Evolutionary conservation across 176 grass and related monocot genomes (phyloP), one percentile per base, ranked within the genome.

Genomic region (Oryza rufipogon): DNA sequence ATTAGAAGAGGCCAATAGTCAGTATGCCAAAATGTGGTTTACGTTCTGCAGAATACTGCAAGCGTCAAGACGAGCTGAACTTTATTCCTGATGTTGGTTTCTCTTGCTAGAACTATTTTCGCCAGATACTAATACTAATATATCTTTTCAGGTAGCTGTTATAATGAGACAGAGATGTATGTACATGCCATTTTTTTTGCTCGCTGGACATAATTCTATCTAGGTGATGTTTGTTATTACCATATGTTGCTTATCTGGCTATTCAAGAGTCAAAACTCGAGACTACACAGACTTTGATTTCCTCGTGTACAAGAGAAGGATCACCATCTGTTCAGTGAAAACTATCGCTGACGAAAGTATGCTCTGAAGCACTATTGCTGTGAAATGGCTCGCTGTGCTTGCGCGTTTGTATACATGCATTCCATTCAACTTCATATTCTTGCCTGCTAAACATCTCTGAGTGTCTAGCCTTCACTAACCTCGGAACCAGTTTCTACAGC

Each of bases 41-140:
- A 4, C 33, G 32, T 61, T 78, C 10, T 66, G 26, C 74, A 83
- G 48, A 76, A 58, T 74, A 26, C 25, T 76, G 78, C 10, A 76
- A 70, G 13, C 36, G 47, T 56, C 32, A 5, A 66, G 46, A 46
- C 63, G 64, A 66, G 13, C 17, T 68, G 56, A 76, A 58, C 73
- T 22, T 60, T 25, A 67, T 76, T 76, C 28, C 26, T 75, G 9
- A 6, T 47, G 23, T 39, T 61, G 13, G 54, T 54, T 7, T 25
- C 15, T 49, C 32, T 49, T 22, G 17, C 63, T 49, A 12, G 20
- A 63, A 22, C 8, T 72, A 14, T 39, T 70, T 60, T 46, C 56
- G 33, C 12, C 54, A 20, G 54, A 58, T 58, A n/a, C 19, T 64
- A 48, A 34, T 41, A 56, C 4, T 11, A 68, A 48, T 54, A 17